Percentiles rank a stretch among this genome's conserved stretches.
Evolutionary conservation across 2,329 filamentous ascomycete species (phyloP).

Genomic region (Xylaria sp.): DNA sequence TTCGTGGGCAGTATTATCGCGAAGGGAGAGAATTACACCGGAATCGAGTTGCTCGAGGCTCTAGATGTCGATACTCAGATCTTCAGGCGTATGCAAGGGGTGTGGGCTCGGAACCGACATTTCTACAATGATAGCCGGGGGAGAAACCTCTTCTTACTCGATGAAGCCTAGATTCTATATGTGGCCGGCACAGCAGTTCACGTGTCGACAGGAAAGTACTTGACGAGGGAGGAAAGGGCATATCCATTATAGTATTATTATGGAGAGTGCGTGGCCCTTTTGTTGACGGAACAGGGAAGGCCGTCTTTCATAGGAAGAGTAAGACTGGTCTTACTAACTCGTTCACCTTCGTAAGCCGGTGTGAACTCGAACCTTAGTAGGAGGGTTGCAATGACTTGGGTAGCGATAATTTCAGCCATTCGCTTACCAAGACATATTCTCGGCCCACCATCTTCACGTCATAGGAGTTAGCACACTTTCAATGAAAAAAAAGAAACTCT

Average conservation of each 20-base stretch:
- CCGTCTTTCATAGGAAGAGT: constrained; percentile 69
- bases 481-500: not conserved
- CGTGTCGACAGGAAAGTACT: not conserved
- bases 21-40: not conserved
- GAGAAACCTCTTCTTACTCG: constrained; percentile 1
- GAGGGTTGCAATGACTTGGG: constrained; percentile 60
- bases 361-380: constrained; percentile 57
- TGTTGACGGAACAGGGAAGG: constrained; percentile 53
- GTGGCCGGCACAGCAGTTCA: not conserved
- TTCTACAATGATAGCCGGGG: not conserved
- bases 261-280: not conserved
- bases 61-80: constrained; percentile 2
- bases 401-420: constrained; percentile 67
- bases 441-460: constrained; percentile 54
- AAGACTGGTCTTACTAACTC: constrained; percentile 64
- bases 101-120: not conserved
- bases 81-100: not conserved
- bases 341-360: constrained; percentile 51
- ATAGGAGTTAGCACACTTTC: not conserved
- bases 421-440: constrained; percentile 66
- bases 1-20: not conserved
- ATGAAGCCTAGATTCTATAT: constrained; percentile 2
- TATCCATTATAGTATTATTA: not conserved
- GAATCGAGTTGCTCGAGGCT: constrained; percentile 5
- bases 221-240: not conserved